A percentile compares a stretch with the other conserved stretches of the same genome.
Conservation (phyloP, 257 asterid genomes). For the Nicotiana tabacum region DNA sequence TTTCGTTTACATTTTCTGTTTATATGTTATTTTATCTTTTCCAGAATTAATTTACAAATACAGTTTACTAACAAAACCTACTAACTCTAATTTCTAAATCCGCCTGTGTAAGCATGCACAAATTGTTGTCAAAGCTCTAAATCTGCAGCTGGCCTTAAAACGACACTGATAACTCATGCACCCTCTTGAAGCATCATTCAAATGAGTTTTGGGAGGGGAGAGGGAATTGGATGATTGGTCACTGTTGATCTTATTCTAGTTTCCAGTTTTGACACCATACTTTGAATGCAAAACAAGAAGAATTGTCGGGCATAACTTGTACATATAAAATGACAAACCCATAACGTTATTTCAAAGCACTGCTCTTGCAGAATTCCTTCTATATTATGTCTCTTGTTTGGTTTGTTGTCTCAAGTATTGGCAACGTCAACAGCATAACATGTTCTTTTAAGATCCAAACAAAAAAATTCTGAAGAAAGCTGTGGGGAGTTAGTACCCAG, state of each 20-base stretch:
- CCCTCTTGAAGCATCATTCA: background rate
- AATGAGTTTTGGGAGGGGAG: background rate
- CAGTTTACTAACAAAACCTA: background rate
- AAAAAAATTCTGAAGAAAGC: slow-evolving; percentile 1
- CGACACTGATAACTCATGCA: background rate
- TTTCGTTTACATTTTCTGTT: too few relatives aligned
- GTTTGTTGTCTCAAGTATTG: slow-evolving; percentile 30
- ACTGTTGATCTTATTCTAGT: background rate
- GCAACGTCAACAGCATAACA: slow-evolving; percentile 47
- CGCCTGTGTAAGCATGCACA: background rate
- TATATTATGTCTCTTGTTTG: background rate
- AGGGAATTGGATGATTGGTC: background rate
- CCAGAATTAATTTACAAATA: too few relatives aligned
- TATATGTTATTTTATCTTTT: too few relatives aligned
- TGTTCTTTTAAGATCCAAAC: slow-evolving; percentile 23
- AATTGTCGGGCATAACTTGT: background rate
- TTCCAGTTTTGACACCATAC: background rate
- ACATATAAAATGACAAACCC: slow-evolving; percentile 25
- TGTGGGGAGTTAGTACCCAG: slow-evolving; percentile 19
- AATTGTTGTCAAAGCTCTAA: background rate
- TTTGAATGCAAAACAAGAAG: background rate
- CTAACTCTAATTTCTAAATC: background rate
- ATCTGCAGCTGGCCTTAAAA: background rate
- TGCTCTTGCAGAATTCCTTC: background rate
- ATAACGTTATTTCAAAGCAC: background rate